These are phyloP conservation scores for Phlyctochytrium bullatum DNA, from an alignment of 192 early-diverging fungal species.

Conservation along the genomic window DNA sequence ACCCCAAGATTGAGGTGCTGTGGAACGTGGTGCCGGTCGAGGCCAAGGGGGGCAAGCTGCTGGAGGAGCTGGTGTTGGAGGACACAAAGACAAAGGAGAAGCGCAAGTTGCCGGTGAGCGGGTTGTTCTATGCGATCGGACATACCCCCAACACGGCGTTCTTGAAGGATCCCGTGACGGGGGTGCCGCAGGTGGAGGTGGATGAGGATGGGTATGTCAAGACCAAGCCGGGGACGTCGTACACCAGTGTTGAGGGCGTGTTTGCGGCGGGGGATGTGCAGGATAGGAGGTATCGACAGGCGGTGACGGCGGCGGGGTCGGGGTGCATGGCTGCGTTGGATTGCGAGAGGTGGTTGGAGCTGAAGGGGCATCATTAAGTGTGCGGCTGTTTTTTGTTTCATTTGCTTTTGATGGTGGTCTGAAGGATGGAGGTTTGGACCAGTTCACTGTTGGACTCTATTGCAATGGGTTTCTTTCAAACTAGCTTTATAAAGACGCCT, in stretches of 20 bases:
- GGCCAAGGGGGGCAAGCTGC: slow-evolving; percentile 78
- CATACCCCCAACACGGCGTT: slow-evolving; percentile 76
- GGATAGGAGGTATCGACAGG: slow-evolving; percentile 95
- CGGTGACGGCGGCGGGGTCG: slow-evolving; percentile 86
- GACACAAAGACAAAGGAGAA: slow-evolving; percentile 73
- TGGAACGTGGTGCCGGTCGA: slow-evolving; percentile 87
- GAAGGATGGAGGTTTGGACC: too few species aligned
- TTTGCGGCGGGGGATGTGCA: slow-evolving; percentile 99
- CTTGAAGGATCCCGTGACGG: slow-evolving; percentile 37
- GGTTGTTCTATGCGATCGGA: slow-evolving; percentile 98
- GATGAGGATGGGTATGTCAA: slow-evolving; percentile 90
- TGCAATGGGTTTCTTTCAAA: too few species aligned
- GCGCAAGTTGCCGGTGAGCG: slow-evolving; percentile 72
- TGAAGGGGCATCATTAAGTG: neutral
- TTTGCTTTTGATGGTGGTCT: too few species aligned
- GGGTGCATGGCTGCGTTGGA: slow-evolving; percentile 99
- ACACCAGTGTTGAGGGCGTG: slow-evolving; percentile 87
- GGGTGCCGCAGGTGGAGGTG: slow-evolving; percentile 63
- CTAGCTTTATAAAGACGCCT: too few species aligned
- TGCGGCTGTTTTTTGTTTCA: too few species aligned
- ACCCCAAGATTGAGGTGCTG: slow-evolving; percentile 91
- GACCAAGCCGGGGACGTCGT: slow-evolving; percentile 62
- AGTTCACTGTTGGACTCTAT: too few species aligned
- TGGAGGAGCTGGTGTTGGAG: slow-evolving; percentile 70
- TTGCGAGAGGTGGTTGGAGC: slow-evolving; percentile 89